These are phyloP conservation scores for Lophium mytilinum DNA, from an alignment of 495 filamentous ascomycete species.

Conservation along the genomic window DNA sequence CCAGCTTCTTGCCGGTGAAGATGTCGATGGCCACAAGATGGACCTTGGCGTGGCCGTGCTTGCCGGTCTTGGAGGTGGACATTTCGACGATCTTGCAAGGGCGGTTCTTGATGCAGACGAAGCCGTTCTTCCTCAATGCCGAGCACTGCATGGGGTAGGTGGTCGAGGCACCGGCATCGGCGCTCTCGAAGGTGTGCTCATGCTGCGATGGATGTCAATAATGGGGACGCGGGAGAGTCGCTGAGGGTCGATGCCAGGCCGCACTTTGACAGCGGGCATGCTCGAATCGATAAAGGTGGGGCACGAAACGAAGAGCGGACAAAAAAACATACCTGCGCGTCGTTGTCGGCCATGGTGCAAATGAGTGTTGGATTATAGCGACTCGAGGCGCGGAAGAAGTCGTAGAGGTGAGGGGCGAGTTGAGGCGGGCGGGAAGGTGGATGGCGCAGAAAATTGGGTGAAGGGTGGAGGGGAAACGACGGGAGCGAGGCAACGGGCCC, in stretches of 20 bases:
- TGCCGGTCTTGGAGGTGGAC: conserved; percentile 99
- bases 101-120: conserved; percentile 94
- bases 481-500: neutral
- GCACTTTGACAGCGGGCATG: conserved; percentile 9
- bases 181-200: conserved; percentile 83
- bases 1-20: conserved; percentile 98
- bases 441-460: neutral
- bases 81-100: conserved; percentile 99
- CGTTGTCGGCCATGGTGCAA: conserved; percentile 50
- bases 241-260: conserved; percentile 11
- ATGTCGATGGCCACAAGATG: conserved; percentile 95
- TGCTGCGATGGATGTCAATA: conserved; percentile 48
- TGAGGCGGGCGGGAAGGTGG: conserved; percentile 6
- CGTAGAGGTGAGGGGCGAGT: conserved; percentile 17
- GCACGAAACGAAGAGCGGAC: conserved; percentile 14
- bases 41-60: conserved; percentile 99
- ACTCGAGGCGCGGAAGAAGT: conserved; percentile 25
- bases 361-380: conserved; percentile 26
- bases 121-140: conserved; percentile 96
- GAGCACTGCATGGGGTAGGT: conserved; percentile 99
- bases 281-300: conserved; percentile 17
- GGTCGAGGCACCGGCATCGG: conserved; percentile 85
- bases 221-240: neutral
- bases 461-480: neutral
- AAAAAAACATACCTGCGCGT: conserved; percentile 47